These are phyloP conservation scores for Amoebophrya sp. DNA, from an alignment of 169 alveolate species.

Conservation along the genomic window DNA sequence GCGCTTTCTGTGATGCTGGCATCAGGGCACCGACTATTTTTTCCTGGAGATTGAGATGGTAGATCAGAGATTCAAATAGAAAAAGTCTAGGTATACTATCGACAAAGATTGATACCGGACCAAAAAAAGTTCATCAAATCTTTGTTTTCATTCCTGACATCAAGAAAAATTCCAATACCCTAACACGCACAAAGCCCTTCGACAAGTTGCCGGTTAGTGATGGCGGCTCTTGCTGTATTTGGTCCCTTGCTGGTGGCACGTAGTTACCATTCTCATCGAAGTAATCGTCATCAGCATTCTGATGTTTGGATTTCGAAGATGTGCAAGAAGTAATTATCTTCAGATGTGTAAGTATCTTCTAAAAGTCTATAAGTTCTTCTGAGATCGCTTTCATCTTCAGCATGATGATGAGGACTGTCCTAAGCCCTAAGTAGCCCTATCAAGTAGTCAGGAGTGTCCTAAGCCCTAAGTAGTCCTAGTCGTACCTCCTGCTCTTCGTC, in stretches of 20 bases:
- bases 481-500: background rate
- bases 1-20: background rate
- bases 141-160: background rate
- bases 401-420: too few species aligned
- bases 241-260: conserved; percentile 1
- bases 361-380: too few species aligned
- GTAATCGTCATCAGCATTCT: background rate
- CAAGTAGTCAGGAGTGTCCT: too few species aligned
- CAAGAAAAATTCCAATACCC: background rate
- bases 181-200: background rate
- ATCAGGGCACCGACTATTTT: background rate
- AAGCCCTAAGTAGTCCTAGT: too few species aligned
- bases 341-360: too few species aligned
- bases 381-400: too few species aligned
- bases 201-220: background rate
- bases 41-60: background rate
- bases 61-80: background rate
- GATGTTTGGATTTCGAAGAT: too few species aligned
- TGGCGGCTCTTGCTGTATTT: background rate
- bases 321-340: too few species aligned
- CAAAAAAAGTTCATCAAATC: background rate
- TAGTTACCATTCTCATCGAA: background rate
- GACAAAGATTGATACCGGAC: background rate
- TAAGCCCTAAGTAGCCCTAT: too few species aligned
- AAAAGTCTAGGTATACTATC: background rate